Base-by-base conservation (phyloP, 2,329 filamentous ascomycete species). In the Cladophialophora carrionii region DNA sequence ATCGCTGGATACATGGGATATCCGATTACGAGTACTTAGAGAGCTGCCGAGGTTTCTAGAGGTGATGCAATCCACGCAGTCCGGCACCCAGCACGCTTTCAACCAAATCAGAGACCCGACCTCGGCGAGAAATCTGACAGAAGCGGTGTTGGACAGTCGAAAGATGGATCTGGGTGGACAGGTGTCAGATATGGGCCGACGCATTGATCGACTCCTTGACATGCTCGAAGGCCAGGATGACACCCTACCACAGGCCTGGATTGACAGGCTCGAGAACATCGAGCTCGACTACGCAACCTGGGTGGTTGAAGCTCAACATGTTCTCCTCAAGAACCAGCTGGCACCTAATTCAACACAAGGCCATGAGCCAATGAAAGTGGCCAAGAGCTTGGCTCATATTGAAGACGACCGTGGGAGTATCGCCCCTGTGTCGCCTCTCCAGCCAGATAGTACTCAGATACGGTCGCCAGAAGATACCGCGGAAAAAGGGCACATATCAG, bases 151-250 rank as follows among this genome's bases (percentile, higher is more conserved):
- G n/a, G 76, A 78, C 53, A 77, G 76, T 17, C 76, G 76, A 53
- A 77, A 77, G 56, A 77, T 85, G 2, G 82, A 87, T 8, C 80
- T 98, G 34, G 87, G 89, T 63, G 80, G 84, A 34, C 90, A 90
- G 70, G 87, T 97, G 37, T 81, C 85, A 14, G 83, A 83, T 41
- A 83, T 92, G 0, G 94, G 91, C 0, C 84, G 84, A 55, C 84
- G 87, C 46, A 82, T 98, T 67, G 95, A 99, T 75, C 86, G 84
- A 57, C 92, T 97, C 85, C 83, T 99, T 14, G 93, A 99, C 76
- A 84, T 86, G 34, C 82, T 98, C 1, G 95, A 98, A 76, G 93
- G 92, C 1, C 83, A 88, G 61, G 83, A 89, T 51, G 95, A 99
- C 73, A 91, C 90, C 0, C 80, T 99, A 9, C 95, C 95, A 0